These are phyloP conservation scores for Prinsepia uniflora DNA, from an alignment of 306 rosid species.

Conservation along the genomic window DNA sequence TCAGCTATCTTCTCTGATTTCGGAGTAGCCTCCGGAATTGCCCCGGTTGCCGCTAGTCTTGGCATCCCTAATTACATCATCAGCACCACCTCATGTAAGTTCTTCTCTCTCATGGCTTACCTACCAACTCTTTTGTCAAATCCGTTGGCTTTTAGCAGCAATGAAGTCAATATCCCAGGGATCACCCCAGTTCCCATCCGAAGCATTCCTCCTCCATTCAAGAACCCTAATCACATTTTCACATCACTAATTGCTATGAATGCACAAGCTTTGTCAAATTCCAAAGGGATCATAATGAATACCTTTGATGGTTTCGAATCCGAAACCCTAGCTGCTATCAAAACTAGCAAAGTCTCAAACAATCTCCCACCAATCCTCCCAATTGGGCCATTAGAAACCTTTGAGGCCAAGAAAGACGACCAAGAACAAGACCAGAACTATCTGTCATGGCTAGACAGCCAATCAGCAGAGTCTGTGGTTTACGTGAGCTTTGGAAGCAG, in stretches of 20 bases:
- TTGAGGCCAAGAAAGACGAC: conserved; percentile 1
- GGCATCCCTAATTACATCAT: conserved; percentile 19
- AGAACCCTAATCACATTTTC: conserved; percentile 22
- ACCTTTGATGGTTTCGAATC: conserved; percentile 8
- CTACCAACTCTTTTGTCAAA: conserved; percentile 13
- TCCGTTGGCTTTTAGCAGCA: neutral
- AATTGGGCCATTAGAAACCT: conserved; percentile 14
- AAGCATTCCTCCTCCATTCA: conserved; percentile 22
- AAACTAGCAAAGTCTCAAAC: neutral
- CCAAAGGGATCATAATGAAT: conserved; percentile 17
- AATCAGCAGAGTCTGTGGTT: conserved; percentile 20
- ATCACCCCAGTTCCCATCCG: neutral
- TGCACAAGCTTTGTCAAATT: conserved; percentile 3
- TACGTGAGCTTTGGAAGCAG: conserved; percentile 30
- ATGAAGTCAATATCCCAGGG: conserved; percentile 15
- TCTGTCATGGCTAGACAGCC: conserved; percentile 21
- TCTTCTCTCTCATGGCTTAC: conserved; percentile 15
- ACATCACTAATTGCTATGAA: conserved; percentile 1
- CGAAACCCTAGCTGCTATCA: conserved; percentile 17
- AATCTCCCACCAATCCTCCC: conserved; percentile 26
- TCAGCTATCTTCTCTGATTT: conserved; percentile 18
- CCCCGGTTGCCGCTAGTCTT: conserved; percentile 12
- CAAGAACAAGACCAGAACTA: neutral
- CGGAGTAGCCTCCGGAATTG: neutral
- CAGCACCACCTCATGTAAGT: conserved; percentile 14